A percentile compares a stretch with the other conserved stretches of the same genome.
phyloP scores from a whole-genome alignment of 2,329 filamentous ascomycete species.

The Chaetothyriales sp. region DNA sequence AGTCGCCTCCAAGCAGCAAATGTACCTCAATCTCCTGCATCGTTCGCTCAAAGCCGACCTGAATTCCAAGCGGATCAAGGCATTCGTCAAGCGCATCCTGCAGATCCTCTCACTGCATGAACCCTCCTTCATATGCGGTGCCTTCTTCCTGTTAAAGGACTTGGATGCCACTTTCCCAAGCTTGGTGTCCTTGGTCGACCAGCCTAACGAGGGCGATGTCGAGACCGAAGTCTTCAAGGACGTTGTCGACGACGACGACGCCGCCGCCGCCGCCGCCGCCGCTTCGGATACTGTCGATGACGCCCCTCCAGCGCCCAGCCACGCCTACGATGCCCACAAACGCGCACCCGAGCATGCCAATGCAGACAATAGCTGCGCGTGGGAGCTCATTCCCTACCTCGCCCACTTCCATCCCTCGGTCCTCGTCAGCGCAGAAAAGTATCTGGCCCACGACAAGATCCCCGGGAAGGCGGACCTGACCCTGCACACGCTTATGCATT shows the following conservation, averaged over 20 bases:
- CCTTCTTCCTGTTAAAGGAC: constrained; percentile 80
- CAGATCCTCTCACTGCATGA: constrained; percentile 82
- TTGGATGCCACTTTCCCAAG: constrained; percentile 67
- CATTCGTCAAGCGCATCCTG: constrained; percentile 84
- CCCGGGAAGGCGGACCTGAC: constrained; percentile 81
- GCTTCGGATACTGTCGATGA: constrained; percentile 20
- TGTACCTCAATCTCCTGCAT: constrained; percentile 87
- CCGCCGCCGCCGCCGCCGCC: constrained; percentile 38
- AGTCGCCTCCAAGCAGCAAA: constrained; percentile 82
- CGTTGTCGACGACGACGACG: constrained; percentile 37
- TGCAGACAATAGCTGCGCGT: constrained; percentile 83
- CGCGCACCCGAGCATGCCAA: constrained; percentile 83
- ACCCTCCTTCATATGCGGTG: constrained; percentile 79
- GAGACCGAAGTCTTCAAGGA: constrained; percentile 62
- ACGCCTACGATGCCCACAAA: constrained; percentile 71
- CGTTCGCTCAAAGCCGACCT: constrained; percentile 77
- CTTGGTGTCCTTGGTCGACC: constrained; percentile 61
- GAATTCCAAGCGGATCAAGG: constrained; percentile 84
- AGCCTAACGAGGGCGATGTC: constrained; percentile 64
- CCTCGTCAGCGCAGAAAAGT: constrained; percentile 60
- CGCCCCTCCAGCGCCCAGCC: constrained; percentile 6
- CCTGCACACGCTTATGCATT: constrained; percentile 82
- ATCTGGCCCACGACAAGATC: constrained; percentile 56
- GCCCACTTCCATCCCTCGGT: constrained; percentile 90
- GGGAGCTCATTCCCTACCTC: constrained; percentile 69